Evolutionary conservation across 768 basidiomycete species (phyloP).

Genomic region (Boletus tomentosulus): DNA sequence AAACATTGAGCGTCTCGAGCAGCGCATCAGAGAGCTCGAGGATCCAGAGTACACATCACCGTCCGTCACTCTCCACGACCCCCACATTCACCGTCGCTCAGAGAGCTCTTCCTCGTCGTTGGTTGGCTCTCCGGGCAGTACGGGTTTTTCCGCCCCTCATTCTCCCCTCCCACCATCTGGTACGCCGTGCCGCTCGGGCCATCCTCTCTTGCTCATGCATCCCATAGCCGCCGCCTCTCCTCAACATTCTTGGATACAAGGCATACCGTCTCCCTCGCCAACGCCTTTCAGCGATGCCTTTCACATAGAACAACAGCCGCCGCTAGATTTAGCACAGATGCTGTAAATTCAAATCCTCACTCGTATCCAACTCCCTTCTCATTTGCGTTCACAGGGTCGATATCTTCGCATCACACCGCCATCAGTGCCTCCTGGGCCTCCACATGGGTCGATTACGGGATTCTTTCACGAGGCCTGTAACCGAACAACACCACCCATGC

Average conservation of each 20-base stretch:
- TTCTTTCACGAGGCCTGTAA: slow-evolving; percentile 46
- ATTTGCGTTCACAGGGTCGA: slow-evolving; percentile 48
- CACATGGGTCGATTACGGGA: slow-evolving; percentile 64
- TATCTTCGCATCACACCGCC: slow-evolving; percentile 70
- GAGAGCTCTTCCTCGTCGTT: slow-evolving; percentile 54
- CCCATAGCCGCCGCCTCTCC: slow-evolving; percentile 45
- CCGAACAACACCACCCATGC: slow-evolving; percentile 69
- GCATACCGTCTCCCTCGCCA: slow-evolving; percentile 48
- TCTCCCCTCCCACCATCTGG: slow-evolving; percentile 58
- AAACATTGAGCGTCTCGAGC: slow-evolving; percentile 68
- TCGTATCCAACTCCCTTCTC: slow-evolving; percentile 1
- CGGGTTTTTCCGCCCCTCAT: slow-evolving; percentile 50
- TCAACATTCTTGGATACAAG: slow-evolving; percentile 47
- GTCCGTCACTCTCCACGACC: slow-evolving; percentile 67
- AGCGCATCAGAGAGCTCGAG: slow-evolving; percentile 69
- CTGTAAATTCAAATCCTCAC: slow-evolving; percentile 43
- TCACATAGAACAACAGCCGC: slow-evolving; percentile 44
- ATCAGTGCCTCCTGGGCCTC: slow-evolving; percentile 69
- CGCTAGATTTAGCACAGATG: slow-evolving; percentile 60
- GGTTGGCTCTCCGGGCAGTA: slow-evolving; percentile 46
- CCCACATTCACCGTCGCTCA: slow-evolving; percentile 41
- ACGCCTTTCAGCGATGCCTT: slow-evolving; percentile 50
- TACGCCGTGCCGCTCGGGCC: slow-evolving; percentile 21
- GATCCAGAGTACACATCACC: slow-evolving; percentile 68
- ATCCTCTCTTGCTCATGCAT: slow-evolving; percentile 4